Evolutionary conservation across 2,329 filamentous ascomycete genomes (phyloP).

Genomic region (Sarocladiaceae sp.): DNA sequence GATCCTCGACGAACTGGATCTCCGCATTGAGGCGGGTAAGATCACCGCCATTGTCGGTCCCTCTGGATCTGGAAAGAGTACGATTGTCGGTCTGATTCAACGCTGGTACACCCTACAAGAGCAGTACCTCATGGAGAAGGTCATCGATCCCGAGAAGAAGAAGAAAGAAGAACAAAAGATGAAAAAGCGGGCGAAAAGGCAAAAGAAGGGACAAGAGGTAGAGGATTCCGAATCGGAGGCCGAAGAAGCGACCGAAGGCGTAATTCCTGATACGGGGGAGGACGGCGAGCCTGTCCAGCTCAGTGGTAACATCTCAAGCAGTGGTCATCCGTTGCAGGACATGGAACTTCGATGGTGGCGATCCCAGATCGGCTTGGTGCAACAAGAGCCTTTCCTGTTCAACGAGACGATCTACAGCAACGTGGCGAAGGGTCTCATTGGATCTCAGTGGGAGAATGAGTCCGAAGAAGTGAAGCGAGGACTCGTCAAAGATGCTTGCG

Average conservation of each 20-base stretch:
- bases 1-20: slow-evolving; percentile 52
- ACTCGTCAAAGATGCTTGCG: slow-evolving; percentile 57
- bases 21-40: slow-evolving; percentile 56
- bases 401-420: slow-evolving; percentile 60
- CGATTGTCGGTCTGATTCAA: slow-evolving; percentile 64
- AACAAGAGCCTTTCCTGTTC: slow-evolving; percentile 64
- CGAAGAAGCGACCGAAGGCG: slow-evolving; percentile 13
- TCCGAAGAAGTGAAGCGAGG: slow-evolving; percentile 48
- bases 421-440: slow-evolving; percentile 52
- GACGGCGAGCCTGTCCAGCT: slow-evolving; percentile 37
- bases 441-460: slow-evolving; percentile 46
- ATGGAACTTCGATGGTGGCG: slow-evolving; percentile 60
- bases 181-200: slow-evolving; percentile 17
- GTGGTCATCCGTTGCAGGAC: slow-evolving; percentile 45
- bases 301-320: slow-evolving; percentile 41
- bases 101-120: slow-evolving; percentile 62
- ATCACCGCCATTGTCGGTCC: slow-evolving; percentile 69
- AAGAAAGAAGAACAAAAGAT: slow-evolving; percentile 27
- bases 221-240: slow-evolving; percentile 20
- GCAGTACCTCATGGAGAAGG: slow-evolving; percentile 44
- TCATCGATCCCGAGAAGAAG: slow-evolving; percentile 40
- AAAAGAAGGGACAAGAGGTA: slow-evolving; percentile 26
- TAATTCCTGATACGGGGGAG: slow-evolving; percentile 17
- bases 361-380: slow-evolving; percentile 57
- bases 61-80: slow-evolving; percentile 69